Conservation (phyloP, 2,329 filamentous ascomycete genomes). For the Penicillium sp. region DNA sequence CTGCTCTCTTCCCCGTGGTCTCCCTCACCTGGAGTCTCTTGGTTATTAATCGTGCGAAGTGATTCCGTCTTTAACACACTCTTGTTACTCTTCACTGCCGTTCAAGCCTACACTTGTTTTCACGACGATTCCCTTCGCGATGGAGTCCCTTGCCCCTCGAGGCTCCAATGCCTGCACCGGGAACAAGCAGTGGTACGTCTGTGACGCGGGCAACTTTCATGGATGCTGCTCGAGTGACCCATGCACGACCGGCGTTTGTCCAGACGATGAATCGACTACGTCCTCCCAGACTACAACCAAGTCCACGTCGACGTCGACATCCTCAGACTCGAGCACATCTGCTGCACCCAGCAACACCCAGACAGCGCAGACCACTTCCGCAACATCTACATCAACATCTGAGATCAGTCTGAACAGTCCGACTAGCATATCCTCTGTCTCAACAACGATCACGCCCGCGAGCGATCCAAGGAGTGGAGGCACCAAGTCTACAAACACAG, state of each 20-base stretch:
- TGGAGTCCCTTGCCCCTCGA: slow-evolving; percentile 12
- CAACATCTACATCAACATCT: background rate
- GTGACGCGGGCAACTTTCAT: slow-evolving; percentile 21
- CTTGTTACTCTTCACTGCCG: background rate
- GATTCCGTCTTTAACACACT: background rate
- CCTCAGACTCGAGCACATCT: background rate
- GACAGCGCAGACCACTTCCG: background rate
- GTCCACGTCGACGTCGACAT: no score
- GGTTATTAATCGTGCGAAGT: no score
- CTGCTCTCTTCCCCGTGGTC: background rate
- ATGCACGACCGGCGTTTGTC: slow-evolving; percentile 31
- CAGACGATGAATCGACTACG: slow-evolving; percentile 15
- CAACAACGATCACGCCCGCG: background rate
- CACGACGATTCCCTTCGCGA: background rate
- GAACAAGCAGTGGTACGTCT: slow-evolving; percentile 28
- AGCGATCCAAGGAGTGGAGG: background rate
- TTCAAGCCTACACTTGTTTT: background rate
- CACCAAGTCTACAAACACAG: background rate
- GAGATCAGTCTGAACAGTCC: background rate
- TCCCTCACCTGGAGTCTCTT: no score
- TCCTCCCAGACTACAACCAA: background rate
- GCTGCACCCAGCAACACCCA: background rate
- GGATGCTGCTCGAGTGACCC: slow-evolving; percentile 37
- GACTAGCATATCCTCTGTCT: background rate
- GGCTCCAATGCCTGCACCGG: slow-evolving; percentile 16